phyloP scores from a whole-genome alignment of 345 rosid species.

The Microcos paniculata region DNA sequence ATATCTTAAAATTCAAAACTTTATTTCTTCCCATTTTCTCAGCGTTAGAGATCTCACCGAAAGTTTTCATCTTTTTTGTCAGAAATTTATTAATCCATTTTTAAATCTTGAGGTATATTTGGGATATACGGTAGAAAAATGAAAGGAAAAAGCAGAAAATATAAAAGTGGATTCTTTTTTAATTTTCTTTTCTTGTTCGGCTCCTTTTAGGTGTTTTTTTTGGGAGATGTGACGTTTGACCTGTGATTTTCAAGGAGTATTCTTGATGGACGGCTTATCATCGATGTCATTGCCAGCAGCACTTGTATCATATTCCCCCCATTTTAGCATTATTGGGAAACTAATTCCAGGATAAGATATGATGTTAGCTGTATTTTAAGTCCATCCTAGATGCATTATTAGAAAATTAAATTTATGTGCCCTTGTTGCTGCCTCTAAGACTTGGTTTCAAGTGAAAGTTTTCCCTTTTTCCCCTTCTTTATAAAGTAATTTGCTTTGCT shows the following conservation, averaged over 20 bases:
- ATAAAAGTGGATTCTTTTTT: background rate
- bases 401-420: background rate
- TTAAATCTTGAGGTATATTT: background rate
- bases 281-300: conserved; percentile 28
- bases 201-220: background rate
- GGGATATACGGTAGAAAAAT: background rate
- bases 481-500: background rate
- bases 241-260: conserved; percentile 10
- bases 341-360: background rate
- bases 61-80: background rate
- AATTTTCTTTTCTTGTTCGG: background rate
- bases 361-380: no score
- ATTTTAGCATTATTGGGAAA: background rate
- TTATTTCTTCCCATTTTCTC: background rate
- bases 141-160: background rate
- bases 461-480: background rate
- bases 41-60: background rate
- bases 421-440: no score
- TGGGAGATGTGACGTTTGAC: conserved; percentile 34
- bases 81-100: no score
- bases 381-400: background rate
- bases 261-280: conserved; percentile 27
- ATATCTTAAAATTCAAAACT: background rate
- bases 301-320: conserved; percentile 12
- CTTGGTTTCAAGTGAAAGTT: background rate